Evolutionary conservation across 371 early-diverging fungal species (phyloP).

Genomic region (Spraguea lophii): DNA sequence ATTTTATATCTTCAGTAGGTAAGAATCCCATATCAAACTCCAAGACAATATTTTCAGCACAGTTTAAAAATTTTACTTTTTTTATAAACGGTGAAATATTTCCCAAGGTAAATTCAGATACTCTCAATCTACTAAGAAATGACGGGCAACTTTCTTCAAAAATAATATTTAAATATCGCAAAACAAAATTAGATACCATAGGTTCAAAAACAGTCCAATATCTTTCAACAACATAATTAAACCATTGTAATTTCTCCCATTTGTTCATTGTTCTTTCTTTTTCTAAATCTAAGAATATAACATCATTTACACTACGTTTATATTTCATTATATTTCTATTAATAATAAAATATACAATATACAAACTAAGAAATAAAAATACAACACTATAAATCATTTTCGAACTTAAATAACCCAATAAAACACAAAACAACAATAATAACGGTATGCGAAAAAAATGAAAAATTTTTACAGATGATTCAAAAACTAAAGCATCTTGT

Average conservation of each 20-base stretch:
- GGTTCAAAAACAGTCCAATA: constrained; percentile 44
- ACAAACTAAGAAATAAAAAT: constrained; percentile 32
- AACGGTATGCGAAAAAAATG: constrained; percentile 35
- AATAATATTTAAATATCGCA: constrained; percentile 39
- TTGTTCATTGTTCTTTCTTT: constrained; percentile 24
- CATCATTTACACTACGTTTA: constrained; percentile 36
- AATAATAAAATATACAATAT: constrained; percentile 38
- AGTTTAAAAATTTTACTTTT: constrained; percentile 21
- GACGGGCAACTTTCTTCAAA: constrained; percentile 39
- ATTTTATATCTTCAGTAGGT: constrained; percentile 28
- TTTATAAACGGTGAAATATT: constrained; percentile 40
- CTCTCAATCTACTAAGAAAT: constrained; percentile 30
- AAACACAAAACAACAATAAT: constrained; percentile 30
- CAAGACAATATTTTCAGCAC: constrained; percentile 15
- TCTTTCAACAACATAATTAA: constrained; percentile 40
- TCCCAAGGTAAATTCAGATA: constrained; percentile 46
- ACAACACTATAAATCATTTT: constrained; percentile 22
- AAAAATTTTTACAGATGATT: constrained; percentile 24
- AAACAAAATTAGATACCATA: constrained; percentile 30
- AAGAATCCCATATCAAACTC: constrained; percentile 30
- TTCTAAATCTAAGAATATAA: constrained; percentile 27
- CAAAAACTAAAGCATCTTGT: constrained; percentile 34
- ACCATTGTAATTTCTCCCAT: constrained; percentile 45
- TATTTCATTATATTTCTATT: constrained; percentile 32
- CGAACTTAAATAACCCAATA: constrained; percentile 41